These are phyloP conservation scores for Actinidia polygama DNA, from an alignment of 179 eudicot species.

Conservation along the genomic window DNA sequence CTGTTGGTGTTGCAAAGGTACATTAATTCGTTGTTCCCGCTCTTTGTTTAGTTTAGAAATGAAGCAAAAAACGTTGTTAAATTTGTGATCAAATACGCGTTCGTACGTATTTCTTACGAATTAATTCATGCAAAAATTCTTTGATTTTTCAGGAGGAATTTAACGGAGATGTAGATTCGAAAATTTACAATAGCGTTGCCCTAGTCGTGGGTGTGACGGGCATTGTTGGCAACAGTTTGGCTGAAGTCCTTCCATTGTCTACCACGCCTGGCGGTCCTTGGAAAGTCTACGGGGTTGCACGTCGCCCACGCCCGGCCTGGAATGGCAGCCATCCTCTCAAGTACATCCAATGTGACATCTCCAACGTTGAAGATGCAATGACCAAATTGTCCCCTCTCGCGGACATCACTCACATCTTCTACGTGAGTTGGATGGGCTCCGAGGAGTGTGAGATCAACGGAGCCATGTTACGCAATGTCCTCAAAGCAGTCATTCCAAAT, in stretches of 20 bases:
- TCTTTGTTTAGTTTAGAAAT: neutral
- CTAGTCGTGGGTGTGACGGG: slow-evolving; percentile 28
- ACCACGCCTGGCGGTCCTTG: slow-evolving; percentile 26
- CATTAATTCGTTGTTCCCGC: neutral
- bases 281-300: slow-evolving; percentile 24
- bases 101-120: neutral
- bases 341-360: slow-evolving; percentile 20
- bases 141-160: slow-evolving; percentile 12
- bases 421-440: slow-evolving; percentile 17
- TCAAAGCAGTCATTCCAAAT: slow-evolving; percentile 22
- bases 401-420: slow-evolving; percentile 31
- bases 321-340: slow-evolving; percentile 9
- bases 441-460: slow-evolving; percentile 20
- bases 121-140: neutral
- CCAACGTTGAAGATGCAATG: neutral
- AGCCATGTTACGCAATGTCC: slow-evolving; percentile 29
- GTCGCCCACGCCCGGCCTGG: neutral
- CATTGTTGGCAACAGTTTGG: slow-evolving; percentile 18
- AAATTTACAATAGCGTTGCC: slow-evolving; percentile 12
- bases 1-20: neutral
- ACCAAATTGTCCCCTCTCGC: slow-evolving; percentile 25
- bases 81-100: neutral
- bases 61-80: too few relatives aligned
- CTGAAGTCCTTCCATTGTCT: slow-evolving; percentile 8
- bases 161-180: neutral